Evolutionary conservation across 257 asterid species (phyloP), one percentile per base, ranked within the genome.

Genomic region (Knoxia roxburghii): DNA sequence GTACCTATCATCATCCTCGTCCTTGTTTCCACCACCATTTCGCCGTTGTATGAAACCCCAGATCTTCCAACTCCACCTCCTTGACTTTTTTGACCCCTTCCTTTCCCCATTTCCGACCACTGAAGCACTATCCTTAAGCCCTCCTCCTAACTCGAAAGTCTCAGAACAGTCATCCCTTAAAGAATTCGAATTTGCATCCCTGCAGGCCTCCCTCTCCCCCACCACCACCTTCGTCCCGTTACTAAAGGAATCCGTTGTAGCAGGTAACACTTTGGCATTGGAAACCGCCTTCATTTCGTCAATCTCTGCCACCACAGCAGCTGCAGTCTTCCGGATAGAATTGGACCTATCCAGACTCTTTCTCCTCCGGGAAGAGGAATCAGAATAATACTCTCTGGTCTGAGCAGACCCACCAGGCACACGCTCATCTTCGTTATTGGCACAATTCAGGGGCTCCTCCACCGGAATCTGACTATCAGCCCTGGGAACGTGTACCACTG

Each of bases 291-390:
- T 84, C 68, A 88, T 68, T 40, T 91, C 98, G 32, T 86, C 96
- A 37, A 88, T 84, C 73, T 91, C 96, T 14, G 95, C 91, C 65
- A 90, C 93, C 27, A 90, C 88, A 35, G 90, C 85, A 43, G 95
- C 95, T 0, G 96, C 95, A 8, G 91, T 82, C 73, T 87, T 89
- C 83, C 89, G 82, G 72, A 89, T 81, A 14, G 95, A 91, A 71
- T 71, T 89, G 56, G 95, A 91, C 83, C 98, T 79, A 76, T 91
- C 98, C 45, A 91, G 86, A 61, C 98, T 91, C 91, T 89, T 91
- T 80, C 96, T 87, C 61, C 98, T 78, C 43, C 90, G 79, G 0
- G 96, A 87, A 20, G 91, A 85, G 1, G 98, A 87, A 72, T 91
- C 98, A 15, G 84, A 68, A 50, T 89, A 89, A 75, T 84, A 91